Conservation (phyloP, 1,284 basidiomycete species). For the Pyrrhoderma noxium region DNA sequence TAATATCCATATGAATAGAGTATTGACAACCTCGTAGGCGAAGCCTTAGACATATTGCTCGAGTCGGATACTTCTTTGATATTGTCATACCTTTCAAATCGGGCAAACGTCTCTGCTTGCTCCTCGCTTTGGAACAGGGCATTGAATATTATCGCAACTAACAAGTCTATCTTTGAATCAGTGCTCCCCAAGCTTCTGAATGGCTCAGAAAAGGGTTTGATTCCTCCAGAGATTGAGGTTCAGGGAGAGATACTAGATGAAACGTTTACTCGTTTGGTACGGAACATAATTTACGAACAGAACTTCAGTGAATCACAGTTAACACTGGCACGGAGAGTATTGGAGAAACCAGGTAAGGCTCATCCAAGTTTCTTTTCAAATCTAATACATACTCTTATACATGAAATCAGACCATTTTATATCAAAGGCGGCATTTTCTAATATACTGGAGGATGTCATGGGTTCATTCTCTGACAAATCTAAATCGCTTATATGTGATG, state of each 20-base stretch:
- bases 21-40: conserved; percentile 37
- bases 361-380: no score
- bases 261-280: conserved; percentile 28
- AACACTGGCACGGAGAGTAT: conserved; percentile 30
- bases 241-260: conserved; percentile 37
- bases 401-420: conserved; percentile 29
- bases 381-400: conserved; percentile 14
- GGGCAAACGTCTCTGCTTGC: conserved; percentile 30
- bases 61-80: conserved; percentile 31
- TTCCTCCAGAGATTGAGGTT: conserved; percentile 37
- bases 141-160: conserved; percentile 30
- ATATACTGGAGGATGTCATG: conserved; percentile 30
- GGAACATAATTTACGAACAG: conserved; percentile 18
- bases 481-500: conserved; percentile 28
- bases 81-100: conserved; percentile 40
- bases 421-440: conserved; percentile 25
- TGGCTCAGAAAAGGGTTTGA: conserved; percentile 29
- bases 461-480: conserved; percentile 33
- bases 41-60: conserved; percentile 37
- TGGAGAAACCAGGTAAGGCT: conserved; percentile 31
- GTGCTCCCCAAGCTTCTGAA: conserved; percentile 33
- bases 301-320: conserved; percentile 21
- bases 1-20: conserved; percentile 26
- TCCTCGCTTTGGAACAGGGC: conserved; percentile 39
- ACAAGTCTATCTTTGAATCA: conserved; percentile 25